These are phyloP conservation scores for Monosporascus sp. DNA, from an alignment of 2,329 filamentous ascomycete species.

Conservation along the genomic window DNA sequence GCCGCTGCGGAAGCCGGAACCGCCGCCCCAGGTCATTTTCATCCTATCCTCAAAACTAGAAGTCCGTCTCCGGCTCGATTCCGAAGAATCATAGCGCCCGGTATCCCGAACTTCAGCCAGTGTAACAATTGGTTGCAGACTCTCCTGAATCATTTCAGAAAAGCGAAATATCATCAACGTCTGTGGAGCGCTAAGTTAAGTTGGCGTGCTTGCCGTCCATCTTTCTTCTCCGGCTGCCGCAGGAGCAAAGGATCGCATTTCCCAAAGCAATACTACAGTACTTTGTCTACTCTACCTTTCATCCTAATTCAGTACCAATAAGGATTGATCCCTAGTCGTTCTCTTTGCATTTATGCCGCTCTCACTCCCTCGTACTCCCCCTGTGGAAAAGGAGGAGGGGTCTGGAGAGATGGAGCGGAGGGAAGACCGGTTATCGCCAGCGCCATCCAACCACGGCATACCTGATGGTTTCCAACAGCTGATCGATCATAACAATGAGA, in stretches of 20 bases:
- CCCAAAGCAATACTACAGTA: background rate
- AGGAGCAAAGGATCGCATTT: background rate
- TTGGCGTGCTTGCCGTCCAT: background rate
- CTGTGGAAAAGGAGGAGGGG: slow-evolving; percentile 1
- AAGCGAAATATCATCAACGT: too few relatives aligned
- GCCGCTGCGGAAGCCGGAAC: background rate
- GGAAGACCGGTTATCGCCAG: slow-evolving; percentile 38
- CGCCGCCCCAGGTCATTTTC: background rate
- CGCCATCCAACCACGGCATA: slow-evolving; percentile 34
- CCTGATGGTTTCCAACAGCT: slow-evolving; percentile 39
- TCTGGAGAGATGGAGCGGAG: slow-evolving; percentile 22
- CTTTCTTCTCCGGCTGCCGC: background rate
- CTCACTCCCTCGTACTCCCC: background rate
- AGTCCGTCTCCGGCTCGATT: background rate
- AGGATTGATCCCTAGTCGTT: background rate
- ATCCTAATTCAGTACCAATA: background rate
- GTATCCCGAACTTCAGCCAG: background rate
- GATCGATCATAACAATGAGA: slow-evolving; percentile 36
- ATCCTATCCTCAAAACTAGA: background rate
- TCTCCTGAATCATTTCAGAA: too few relatives aligned
- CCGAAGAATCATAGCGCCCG: background rate
- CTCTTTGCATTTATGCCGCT: background rate
- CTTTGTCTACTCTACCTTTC: background rate
- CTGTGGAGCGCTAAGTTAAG: too few relatives aligned
- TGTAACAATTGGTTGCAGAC: background rate